Base-by-base conservation (phyloP, 2,329 filamentous ascomycete genomes). In the Verticillium nonalfalfae region DNA sequence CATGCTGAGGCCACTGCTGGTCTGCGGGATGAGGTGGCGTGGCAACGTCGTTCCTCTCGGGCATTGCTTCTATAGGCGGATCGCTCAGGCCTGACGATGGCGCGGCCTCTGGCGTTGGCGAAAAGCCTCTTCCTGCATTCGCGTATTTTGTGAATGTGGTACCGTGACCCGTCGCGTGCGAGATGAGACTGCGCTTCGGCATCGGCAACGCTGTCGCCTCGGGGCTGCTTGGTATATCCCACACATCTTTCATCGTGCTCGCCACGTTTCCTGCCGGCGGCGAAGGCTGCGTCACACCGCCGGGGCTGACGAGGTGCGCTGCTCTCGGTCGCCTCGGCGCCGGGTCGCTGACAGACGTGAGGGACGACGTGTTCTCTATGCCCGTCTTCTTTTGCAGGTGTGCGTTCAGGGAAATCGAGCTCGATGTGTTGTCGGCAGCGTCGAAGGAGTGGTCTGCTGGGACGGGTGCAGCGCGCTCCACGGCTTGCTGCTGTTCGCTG, bases 211-310 rank as follows among this genome's bases (percentile, higher is more conserved):
- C 61, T 33, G 60, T 52, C 62, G 62, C 63, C 33, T 73, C 74
- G 6, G 77, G 74, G 55, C 78, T 81, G 64, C 74, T 77, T 0
- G 79, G 78, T 3, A 82, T 73, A 40, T 79, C 79, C 75, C 78
- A 82, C 7, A 70, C 67, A 59, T 79, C 77, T 67, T 4, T 61
- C 57, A 57, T 38, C 36, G 61, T 66, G 59, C 63, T 58, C 36
- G 64, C 35, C 61, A 61, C 64, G 59, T 15, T 54, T 62, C 65
- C 70, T 61, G 68, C 67, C 9, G 71, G 74, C 13, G 72, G 75
- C 11, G 71, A 71, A 15, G 72, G 65, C 45, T 76, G 74, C 4
- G 73, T 75, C 57, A 71, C 68, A 57, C 71, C 70, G 36, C 66
- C 57, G 18, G 56, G 33, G 15, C 52, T 52, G 6, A 34, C 18